phyloP scores from a whole-genome alignment of 1,284 basidiomycete species.

The Gymnopus androsaceus region DNA sequence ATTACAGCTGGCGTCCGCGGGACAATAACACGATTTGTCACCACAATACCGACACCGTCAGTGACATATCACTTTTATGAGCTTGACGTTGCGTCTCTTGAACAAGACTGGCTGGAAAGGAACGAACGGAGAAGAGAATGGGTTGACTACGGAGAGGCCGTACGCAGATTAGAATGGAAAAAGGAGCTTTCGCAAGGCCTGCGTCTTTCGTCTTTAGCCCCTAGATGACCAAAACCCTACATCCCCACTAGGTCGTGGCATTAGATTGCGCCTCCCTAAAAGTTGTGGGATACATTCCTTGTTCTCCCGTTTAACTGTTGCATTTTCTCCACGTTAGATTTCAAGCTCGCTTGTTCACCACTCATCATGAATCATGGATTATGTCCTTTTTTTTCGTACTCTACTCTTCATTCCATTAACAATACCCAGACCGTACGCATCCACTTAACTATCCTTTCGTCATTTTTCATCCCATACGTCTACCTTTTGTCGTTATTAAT shows the following conservation, averaged over 20 bases:
- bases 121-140: slow-evolving; percentile 77
- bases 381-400: not conserved
- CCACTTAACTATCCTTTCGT: not conserved
- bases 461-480: not conserved
- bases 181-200: slow-evolving; percentile 74
- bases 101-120: slow-evolving; percentile 76
- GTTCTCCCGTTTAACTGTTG: not conserved
- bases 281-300: not conserved
- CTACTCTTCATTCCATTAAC: not conserved
- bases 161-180: slow-evolving; percentile 75
- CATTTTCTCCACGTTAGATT: not conserved
- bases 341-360: not conserved
- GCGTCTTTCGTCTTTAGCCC: slow-evolving; percentile 66
- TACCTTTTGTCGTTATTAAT: not conserved
- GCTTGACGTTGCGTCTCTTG: slow-evolving; percentile 73
- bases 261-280: not conserved
- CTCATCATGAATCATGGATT: not conserved
- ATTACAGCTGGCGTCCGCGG: slow-evolving; percentile 76
- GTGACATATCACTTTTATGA: slow-evolving; percentile 86
- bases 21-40: slow-evolving; percentile 74
- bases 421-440: slow-evolving; percentile 8
- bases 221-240: slow-evolving; percentile 27
- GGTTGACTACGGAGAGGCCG: slow-evolving; percentile 81
- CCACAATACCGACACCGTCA: slow-evolving; percentile 72
- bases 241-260: not conserved